Evolutionary conservation across 2,329 filamentous ascomycete genomes (phyloP).

Genomic region (Ophiocordyceps robertsii): DNA sequence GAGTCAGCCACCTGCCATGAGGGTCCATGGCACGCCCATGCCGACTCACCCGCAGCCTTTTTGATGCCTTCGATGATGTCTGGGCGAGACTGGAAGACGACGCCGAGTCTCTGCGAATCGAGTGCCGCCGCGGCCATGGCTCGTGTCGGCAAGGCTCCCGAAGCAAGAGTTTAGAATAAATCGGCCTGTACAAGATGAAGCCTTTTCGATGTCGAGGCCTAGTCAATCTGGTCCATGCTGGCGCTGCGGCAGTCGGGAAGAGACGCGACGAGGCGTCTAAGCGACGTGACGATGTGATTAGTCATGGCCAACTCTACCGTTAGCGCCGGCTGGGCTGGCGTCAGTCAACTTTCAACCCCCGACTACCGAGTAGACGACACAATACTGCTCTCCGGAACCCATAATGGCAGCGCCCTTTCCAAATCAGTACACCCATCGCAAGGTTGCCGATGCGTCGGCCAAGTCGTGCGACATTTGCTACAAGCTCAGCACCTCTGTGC

Average conservation of each 20-base stretch:
- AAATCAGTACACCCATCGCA: constrained; percentile 76
- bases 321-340: background rate
- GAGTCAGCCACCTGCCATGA: constrained; percentile 1
- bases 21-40: background rate
- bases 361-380: background rate
- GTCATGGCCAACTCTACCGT: background rate
- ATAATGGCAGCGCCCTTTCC: constrained; percentile 31
- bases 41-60: constrained; percentile 33
- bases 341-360: background rate
- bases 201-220: background rate
- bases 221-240: background rate
- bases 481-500: constrained; percentile 73
- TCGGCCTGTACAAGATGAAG: background rate
- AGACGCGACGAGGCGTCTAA: background rate
- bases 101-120: constrained; percentile 33
- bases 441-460: constrained; percentile 70
- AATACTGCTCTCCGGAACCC: too few relatives aligned
- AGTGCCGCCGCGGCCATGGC: constrained; percentile 28
- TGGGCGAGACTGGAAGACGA: constrained; percentile 40
- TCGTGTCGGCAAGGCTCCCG: too few relatives aligned
- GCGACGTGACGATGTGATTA: constrained; percentile 2
- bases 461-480: constrained; percentile 87
- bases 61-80: constrained; percentile 42
- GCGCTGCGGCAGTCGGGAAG: background rate
- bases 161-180: background rate